Evolutionary conservation across 345 rosid species (phyloP), one percentile per base, ranked within the genome.

Genomic region (Garcia nutans): DNA sequence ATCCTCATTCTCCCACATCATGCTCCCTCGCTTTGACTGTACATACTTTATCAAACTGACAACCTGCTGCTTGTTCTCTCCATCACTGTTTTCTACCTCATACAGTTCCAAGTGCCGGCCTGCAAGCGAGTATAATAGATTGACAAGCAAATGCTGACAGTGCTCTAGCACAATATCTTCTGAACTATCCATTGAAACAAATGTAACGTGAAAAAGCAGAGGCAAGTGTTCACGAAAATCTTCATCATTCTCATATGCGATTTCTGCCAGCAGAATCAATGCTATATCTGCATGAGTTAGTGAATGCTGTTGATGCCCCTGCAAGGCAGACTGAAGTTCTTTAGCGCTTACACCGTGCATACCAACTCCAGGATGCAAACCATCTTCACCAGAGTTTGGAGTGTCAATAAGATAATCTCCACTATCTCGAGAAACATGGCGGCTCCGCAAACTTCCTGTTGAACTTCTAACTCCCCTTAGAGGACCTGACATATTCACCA

Each of bases 1-100:
- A 79, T 96, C 98, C 88, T 96, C 99, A 68, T 93, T 96, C 85
- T 92, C 98, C 99, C 99, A 96, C 99, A 96, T 96, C 99, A 96
- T 96, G 88, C 92, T 92, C 71, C 99, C 99, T 61, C 98, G 90
- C 87, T 96, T 96, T 78, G 99, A 96, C 77, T 93, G 99, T 68
- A 96, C 99, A 60, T 96, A 93, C 87, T 96, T 93, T 81, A 96
- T 96, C 82, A 96, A 84, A 84, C 97, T 93, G 73, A 90, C 93
- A 71, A 96, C 99, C 85, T 92, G 97, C 84, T 93, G 99, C 80
- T 92, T 93, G 84, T 96, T 93, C 85, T 96, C 99, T 71, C 98
- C 97, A 68, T 93, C 99, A 72, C 85, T 89, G 83, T 85, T 96
- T 83, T 96, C 99, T 74, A 96, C 97, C 85, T 93, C 98, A 79